Evolutionary conservation across 208 protist species (phyloP).

Genomic region (Leptomonas pyrrhocoris): DNA sequence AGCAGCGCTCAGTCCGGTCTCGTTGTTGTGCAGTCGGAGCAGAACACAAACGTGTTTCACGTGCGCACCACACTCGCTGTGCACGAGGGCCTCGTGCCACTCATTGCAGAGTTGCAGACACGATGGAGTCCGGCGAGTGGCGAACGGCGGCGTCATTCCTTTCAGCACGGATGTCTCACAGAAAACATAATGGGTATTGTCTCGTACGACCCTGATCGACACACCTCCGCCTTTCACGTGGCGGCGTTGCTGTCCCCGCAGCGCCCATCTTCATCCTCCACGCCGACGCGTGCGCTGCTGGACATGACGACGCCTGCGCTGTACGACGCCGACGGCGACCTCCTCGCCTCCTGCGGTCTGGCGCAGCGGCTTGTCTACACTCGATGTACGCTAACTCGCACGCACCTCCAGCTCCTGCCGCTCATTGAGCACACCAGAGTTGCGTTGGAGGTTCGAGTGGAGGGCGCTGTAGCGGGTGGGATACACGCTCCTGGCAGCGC

Average conservation of each 20-base stretch:
- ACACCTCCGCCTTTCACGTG: constrained; percentile 21
- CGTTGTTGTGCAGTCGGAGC: constrained; percentile 10
- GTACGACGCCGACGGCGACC: constrained; percentile 33
- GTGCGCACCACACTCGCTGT: constrained; percentile 8
- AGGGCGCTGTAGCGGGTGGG: constrained; percentile 6
- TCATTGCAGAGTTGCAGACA: constrained; percentile 11
- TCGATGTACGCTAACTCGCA: constrained; percentile 28
- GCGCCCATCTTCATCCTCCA: neutral
- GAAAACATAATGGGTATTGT: constrained; percentile 14
- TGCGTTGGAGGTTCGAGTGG: constrained; percentile 20
- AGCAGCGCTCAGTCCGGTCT: neutral
- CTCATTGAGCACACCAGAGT: constrained; percentile 15
- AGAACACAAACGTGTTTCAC: constrained; percentile 14
- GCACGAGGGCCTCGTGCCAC: constrained; percentile 1
- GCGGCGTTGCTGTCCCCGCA: neutral
- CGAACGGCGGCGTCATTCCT: neutral
- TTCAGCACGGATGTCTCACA: constrained; percentile 17
- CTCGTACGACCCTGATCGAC: constrained; percentile 7
- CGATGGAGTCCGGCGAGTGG: neutral
- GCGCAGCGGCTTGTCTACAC: constrained; percentile 43
- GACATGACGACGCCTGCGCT: constrained; percentile 35
- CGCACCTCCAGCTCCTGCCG: constrained; percentile 4
- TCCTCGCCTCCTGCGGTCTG: constrained; percentile 41
- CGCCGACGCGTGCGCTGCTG: constrained; percentile 32
- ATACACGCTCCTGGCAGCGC: neutral